Percentiles rank a stretch among this genome's conserved stretches.
phyloP scores from a whole-genome alignment of 208 protist genomes.

The Porcisia deanei region DNA sequence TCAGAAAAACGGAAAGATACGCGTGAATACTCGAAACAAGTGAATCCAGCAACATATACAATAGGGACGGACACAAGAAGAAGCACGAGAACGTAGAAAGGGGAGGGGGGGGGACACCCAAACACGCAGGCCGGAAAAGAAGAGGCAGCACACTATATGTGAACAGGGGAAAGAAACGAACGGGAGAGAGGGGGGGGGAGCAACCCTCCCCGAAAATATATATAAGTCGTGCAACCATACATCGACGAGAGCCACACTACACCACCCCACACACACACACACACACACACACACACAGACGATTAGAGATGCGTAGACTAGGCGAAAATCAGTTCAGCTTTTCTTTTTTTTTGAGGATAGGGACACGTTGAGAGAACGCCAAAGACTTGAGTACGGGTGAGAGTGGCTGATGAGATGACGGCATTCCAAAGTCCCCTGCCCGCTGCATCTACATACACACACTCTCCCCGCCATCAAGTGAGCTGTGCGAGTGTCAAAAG shows the following conservation, averaged over 20 bases:
- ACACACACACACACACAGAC: background rate
- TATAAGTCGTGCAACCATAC: background rate
- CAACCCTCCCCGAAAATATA: no score
- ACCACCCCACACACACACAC: background rate
- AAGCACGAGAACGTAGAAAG: background rate
- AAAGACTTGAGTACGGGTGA: background rate
- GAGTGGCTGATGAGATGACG: no score
- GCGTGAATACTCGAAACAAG: constrained; percentile 3
- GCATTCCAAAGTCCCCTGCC: no score
- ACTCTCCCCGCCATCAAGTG: no score
- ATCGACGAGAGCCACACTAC: constrained; percentile 1
- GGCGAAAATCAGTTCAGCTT: no score
- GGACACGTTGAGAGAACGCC: background rate
- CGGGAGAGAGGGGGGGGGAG: background rate
- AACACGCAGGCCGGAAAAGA: background rate
- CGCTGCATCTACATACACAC: no score
- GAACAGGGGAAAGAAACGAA: background rate
- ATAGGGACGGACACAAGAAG: background rate
- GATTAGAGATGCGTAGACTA: background rate
- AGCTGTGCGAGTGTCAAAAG: no score
- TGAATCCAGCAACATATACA: background rate
- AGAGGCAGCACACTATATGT: background rate
- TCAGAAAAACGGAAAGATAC: constrained; percentile 6
- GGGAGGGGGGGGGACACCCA: background rate
- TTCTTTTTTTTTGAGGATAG: no score